Evolutionary conservation across 2,329 filamentous ascomycete genomes (phyloP), one percentile per base, ranked within the genome.

Genomic region (Talaromyces marneffei): DNA sequence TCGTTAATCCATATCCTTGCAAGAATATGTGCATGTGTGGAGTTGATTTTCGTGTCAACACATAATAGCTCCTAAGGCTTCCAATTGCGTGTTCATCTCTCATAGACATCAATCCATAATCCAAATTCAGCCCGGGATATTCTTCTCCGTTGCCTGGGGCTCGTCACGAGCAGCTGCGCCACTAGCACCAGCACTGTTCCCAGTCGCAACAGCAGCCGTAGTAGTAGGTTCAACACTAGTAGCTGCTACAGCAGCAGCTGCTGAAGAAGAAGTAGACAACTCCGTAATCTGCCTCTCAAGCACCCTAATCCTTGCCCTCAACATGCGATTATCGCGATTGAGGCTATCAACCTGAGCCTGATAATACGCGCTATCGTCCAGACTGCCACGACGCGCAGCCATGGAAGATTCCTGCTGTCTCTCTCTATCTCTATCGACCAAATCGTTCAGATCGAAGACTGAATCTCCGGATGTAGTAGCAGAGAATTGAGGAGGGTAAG

Each of bases 321-420:
- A 69, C 71, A 81, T 78, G 62, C 79, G 77, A 58, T 81, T 81
- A 62, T 81, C 79, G 42, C 79, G 71, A 9, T 72, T 74, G 31
- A 81, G 66, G 65, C 73, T 79, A 29, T 76, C 72, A 8, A 77
- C 77, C 63, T 81, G 79, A 20, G 78, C 76, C 65, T 81, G 79
- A 63, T 79, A 80, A 64, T 74, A 80, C 16, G 77, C 73, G 57
- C 69, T 72, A 59, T 81, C 79, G 61, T 81, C 79, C 52, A 78
- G 71, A 64, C 77, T 78, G 35, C 75, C 71, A 46, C 76, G 73
- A 61, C 71, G 72, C 40, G 65, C 69, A 12, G 27, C 8, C 20
- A 33, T 6, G 10, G 18, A 14, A 1, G 60, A 37, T 3, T 37
- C 40, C 4, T 37, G 40, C 56, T 33, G 62, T 68, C 23, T 72